phyloP scores from a whole-genome alignment of 148 eudicot genomes.

The Camellia granthamiana region DNA sequence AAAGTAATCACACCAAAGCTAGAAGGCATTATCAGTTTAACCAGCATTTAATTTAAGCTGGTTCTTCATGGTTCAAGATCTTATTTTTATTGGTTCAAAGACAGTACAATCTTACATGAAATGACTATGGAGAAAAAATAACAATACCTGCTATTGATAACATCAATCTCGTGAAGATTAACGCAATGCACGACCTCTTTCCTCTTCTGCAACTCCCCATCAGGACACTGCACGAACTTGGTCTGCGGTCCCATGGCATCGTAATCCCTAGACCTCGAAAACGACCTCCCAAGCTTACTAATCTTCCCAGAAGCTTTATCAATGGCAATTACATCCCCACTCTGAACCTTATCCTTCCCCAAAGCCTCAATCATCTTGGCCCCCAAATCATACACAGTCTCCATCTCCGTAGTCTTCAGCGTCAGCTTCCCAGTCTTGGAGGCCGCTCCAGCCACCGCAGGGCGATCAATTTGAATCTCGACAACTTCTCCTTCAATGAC shows the following conservation, averaged over 20 bases:
- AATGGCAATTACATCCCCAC: conserved; percentile 85
- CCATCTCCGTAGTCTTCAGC: conserved; percentile 94
- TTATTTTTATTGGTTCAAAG: background rate
- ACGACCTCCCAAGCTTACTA: conserved; percentile 86
- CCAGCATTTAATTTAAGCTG: background rate
- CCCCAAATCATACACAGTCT: conserved; percentile 91
- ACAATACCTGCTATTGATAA: conserved; percentile 89
- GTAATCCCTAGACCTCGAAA: conserved; percentile 88
- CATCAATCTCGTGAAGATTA: conserved; percentile 95
- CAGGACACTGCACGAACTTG: conserved; percentile 94
- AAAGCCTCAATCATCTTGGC: conserved; percentile 90
- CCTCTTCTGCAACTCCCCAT: conserved; percentile 97
- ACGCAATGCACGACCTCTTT: conserved; percentile 97
- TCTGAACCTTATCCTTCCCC: conserved; percentile 90
- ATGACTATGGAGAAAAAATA: background rate
- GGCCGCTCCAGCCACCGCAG: conserved; percentile 66
- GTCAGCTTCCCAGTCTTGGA: conserved; percentile 89
- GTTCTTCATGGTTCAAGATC: background rate
- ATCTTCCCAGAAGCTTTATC: conserved; percentile 39
- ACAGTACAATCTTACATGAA: background rate
- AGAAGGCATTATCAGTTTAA: background rate
- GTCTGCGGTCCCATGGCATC: conserved; percentile 91
- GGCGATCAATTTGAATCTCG: conserved; percentile 76
- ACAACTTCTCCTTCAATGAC: conserved; percentile 91
- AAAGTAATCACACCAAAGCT: background rate